Percentiles rank a stretch among this genome's conserved stretches.
Conservation (phyloP, 73 alveolate genomes). For the Paramecium octaurelia region DNA sequence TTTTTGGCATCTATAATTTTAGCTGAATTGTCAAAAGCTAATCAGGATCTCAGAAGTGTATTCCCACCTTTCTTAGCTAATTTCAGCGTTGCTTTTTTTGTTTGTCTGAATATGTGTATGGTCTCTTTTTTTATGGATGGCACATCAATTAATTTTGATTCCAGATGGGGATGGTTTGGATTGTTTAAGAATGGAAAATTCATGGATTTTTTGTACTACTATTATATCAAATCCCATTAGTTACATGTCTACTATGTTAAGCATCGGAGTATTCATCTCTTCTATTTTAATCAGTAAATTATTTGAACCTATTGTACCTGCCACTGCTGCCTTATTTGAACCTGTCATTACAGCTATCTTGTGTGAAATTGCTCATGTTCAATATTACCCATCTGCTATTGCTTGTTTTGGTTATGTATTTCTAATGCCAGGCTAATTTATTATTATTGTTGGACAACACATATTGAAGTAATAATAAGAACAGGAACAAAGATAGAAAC, state of each 20-base stretch:
- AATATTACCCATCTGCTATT: not conserved
- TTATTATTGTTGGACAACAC: not conserved
- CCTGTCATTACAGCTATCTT: conserved; percentile 49
- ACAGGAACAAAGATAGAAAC: not conserved
- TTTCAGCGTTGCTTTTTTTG: not conserved
- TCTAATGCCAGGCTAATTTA: not conserved
- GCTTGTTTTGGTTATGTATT: conserved; percentile 45
- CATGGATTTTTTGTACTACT: not conserved
- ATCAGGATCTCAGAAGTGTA: conserved; percentile 24
- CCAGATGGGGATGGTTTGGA: conserved; percentile 58
- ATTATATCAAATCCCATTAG: not conserved
- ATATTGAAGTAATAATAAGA: not conserved
- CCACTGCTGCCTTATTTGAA: conserved; percentile 51
- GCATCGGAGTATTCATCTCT: conserved; percentile 49
- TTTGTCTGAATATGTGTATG: conserved; percentile 47
- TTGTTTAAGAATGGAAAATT: conserved; percentile 39
- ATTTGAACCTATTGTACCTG: conserved; percentile 56
- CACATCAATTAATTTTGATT: conserved; percentile 15
- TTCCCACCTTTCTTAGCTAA: conserved; percentile 46
- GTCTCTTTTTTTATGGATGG: conserved; percentile 42
- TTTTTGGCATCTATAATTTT: not conserved
- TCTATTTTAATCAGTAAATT: conserved; percentile 33
- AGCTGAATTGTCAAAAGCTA: not conserved
- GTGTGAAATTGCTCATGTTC: not conserved
- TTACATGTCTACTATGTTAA: conserved; percentile 37